These are phyloP conservation scores for Diplogelasinospora grovesii DNA, from an alignment of 495 filamentous ascomycete species.

Conservation along the genomic window DNA sequence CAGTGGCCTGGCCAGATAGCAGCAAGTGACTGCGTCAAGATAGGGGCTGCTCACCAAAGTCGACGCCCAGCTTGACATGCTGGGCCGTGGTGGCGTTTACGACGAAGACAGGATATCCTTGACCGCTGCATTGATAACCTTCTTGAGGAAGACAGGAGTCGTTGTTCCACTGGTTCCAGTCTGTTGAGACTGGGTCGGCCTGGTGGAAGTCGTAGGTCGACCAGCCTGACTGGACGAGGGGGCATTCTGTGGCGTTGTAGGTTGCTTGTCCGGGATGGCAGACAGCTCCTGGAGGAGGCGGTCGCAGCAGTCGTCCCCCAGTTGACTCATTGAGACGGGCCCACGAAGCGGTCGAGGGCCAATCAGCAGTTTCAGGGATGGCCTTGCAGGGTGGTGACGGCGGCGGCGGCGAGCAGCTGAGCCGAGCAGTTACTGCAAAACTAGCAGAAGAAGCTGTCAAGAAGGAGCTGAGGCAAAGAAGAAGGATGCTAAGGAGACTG, in stretches of 20 bases:
- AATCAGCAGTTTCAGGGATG: constrained; percentile 24
- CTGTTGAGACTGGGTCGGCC: constrained; percentile 30
- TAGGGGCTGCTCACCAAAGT: constrained; percentile 29
- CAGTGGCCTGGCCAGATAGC: background rate
- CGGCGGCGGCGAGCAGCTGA: too few species aligned
- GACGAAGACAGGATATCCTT: constrained; percentile 43
- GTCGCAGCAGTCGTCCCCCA: constrained; percentile 45
- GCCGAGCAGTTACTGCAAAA: too few species aligned
- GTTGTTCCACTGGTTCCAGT: constrained; percentile 38
- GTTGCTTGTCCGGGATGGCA: constrained; percentile 43
- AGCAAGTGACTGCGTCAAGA: background rate
- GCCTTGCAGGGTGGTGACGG: constrained; percentile 29
- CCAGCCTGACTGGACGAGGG: constrained; percentile 26
- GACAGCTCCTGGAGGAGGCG: constrained; percentile 45
- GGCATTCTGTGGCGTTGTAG: constrained; percentile 29
- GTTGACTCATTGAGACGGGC: constrained; percentile 27
- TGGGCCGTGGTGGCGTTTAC: constrained; percentile 37
- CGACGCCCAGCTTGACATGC: constrained; percentile 36
- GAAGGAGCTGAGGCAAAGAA: too few species aligned
- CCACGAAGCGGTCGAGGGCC: constrained; percentile 29
- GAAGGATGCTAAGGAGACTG: too few species aligned
- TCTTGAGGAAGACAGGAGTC: constrained; percentile 38
- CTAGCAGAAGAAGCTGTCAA: too few species aligned
- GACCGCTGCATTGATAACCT: constrained; percentile 28
- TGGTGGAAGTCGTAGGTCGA: constrained; percentile 30